Evolutionary conservation across 331 rosid species (phyloP).

Genomic region (Prunus yedoensis): DNA sequence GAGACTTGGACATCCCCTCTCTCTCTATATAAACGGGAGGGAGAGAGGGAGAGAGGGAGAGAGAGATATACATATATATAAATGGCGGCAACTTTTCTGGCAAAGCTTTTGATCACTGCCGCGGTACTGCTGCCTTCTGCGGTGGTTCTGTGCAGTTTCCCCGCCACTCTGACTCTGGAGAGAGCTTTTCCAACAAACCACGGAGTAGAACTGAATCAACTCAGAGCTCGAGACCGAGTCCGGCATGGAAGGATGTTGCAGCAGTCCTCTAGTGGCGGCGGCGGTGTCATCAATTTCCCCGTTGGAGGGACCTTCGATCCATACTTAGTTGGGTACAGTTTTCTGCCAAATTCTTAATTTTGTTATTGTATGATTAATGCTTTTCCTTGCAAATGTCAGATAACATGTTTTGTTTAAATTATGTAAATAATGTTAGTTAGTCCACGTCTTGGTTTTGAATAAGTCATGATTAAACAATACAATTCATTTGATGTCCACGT

Average conservation of each 20-base stretch:
- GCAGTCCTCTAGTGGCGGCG: constrained; percentile 25
- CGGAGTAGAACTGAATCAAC: constrained; percentile 47
- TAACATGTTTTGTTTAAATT: not conserved
- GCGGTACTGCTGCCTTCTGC: constrained; percentile 9
- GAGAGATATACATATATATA: too few relatives aligned
- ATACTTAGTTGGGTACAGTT: constrained; percentile 54
- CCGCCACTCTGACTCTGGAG: constrained; percentile 49
- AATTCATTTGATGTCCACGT: not conserved
- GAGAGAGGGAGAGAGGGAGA: not conserved
- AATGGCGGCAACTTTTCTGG: constrained; percentile 26
- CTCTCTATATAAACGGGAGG: not conserved
- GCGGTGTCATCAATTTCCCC: constrained; percentile 38
- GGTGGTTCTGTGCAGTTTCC: constrained; percentile 30
- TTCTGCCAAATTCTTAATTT: not conserved
- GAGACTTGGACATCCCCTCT: too few relatives aligned
- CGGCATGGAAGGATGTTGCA: constrained; percentile 57
- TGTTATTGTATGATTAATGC: not conserved
- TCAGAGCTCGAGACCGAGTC: constrained; percentile 49
- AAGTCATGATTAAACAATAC: not conserved
- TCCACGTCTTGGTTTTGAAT: constrained; percentile 6
- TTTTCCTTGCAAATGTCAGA: not conserved
- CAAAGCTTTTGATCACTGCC: constrained; percentile 6
- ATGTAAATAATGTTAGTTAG: not conserved
- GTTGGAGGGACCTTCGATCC: constrained; percentile 67
- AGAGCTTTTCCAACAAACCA: constrained; percentile 66